Percentiles rank a stretch among this genome's conserved stretches.
Evolutionary conservation across 2,329 filamentous ascomycete species (phyloP).

Genomic region (Alternaria brassicae): DNA sequence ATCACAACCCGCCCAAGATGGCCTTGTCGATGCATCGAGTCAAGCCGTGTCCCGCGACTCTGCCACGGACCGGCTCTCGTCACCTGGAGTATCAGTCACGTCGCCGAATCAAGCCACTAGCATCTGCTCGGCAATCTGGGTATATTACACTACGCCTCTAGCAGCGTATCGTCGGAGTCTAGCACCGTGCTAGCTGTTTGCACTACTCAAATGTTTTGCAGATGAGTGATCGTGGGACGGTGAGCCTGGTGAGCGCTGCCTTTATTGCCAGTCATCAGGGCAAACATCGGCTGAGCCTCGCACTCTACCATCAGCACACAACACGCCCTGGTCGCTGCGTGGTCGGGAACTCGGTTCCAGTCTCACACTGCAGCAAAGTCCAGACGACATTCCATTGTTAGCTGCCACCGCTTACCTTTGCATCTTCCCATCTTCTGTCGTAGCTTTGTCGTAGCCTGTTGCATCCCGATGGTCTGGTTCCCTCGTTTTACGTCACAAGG

Average conservation of each 20-base stretch:
- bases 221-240: neutral
- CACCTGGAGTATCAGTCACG: slow-evolving; percentile 5
- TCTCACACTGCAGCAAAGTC: neutral
- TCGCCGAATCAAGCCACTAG: slow-evolving; percentile 10
- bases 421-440: neutral
- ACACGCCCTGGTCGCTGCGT: neutral
- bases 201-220: neutral
- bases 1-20: slow-evolving; percentile 12
- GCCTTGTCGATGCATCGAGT: slow-evolving; percentile 1
- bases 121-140: slow-evolving; percentile 23
- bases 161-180: slow-evolving; percentile 13
- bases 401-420: neutral
- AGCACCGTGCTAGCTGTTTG: slow-evolving; percentile 22
- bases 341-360: neutral
- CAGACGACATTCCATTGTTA: neutral
- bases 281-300: neutral
- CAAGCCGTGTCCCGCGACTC: slow-evolving; percentile 2
- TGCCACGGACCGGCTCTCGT: slow-evolving; percentile 1
- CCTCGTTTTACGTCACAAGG: slow-evolving; percentile 1
- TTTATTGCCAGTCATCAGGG: neutral
- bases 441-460: slow-evolving; percentile 1
- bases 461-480: neutral
- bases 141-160: slow-evolving; percentile 18
- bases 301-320: neutral
- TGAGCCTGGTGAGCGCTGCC: neutral